Base-by-base conservation (phyloP, 805 yeast genomes). In the Yarrowia divulgata region DNA sequence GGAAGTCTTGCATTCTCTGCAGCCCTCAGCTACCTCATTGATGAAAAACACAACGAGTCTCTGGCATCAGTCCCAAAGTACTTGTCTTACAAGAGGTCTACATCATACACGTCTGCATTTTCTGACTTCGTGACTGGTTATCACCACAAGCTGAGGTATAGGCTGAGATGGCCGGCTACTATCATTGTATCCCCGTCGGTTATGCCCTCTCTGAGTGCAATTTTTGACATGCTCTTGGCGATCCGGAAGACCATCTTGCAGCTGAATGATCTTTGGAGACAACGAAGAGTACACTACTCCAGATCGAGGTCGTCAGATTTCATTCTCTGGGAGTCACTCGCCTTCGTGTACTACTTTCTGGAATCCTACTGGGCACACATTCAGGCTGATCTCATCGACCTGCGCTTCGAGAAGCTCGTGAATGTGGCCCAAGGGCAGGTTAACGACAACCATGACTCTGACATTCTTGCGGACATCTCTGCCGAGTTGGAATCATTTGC, bases 141-240 rank as follows among this genome's bases (percentile, higher is more conserved):
- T 37, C 67, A 71, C 35, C 68, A 70, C 54, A 52, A 48, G 43
- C 67, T 74, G 32, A 12, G 23, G 6, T 46, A 73, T 39, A 46
- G 62, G 7, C 68, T 73, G 19, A 66, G 72, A n/a, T 74, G 75
- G 75, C 76, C 75, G 7, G 69, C 67, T n/a, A 64, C 68, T 16
- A 70, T 73, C n/a, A 55, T 74, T 35, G 60, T 71, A 8, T 58
- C 71, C 2, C 55, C 57, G 45, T 48, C 34, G 9, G 69, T 45
- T 62, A 73, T 48, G 60, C 69, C 14, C 37, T 57, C 29, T 12
- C 62, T 32, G 69, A 71, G 58, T 39, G 71, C 23, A 3, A 63
- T 72, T 58, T 66, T 60, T 72, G 54, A 46, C 50, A 18, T 66
- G 66, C 43, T 70, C 16, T 32, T 71, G 19, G 43, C 68, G 9